Evolutionary conservation across 2,329 filamentous ascomycete genomes (phyloP).

Genomic region (Akanthomyces dipterigenus): DNA sequence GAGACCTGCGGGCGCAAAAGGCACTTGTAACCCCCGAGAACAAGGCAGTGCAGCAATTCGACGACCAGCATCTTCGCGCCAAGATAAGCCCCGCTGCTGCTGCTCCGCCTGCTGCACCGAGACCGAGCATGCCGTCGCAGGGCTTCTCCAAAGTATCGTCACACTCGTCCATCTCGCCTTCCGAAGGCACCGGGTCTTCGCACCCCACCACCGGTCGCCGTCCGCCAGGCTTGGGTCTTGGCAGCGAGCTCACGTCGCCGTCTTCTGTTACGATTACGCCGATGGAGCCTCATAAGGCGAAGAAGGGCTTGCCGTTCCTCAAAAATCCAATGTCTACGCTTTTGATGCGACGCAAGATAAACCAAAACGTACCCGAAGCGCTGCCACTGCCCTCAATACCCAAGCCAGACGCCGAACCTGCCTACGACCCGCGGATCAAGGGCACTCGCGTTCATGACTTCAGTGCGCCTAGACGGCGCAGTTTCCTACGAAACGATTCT

Average conservation of each 20-base stretch:
- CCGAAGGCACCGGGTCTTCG: not conserved
- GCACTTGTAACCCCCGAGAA: conserved; percentile 13
- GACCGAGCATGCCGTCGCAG: not conserved
- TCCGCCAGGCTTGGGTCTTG: not conserved
- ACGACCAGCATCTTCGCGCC: conserved; percentile 10
- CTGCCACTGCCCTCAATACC: conserved; percentile 27
- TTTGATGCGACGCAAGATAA: conserved; percentile 43
- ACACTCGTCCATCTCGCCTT: conserved; percentile 1
- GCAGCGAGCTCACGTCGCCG: not conserved
- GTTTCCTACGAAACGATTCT: not conserved
- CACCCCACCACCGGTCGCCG: conserved; percentile 8
- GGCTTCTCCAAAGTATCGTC: not conserved
- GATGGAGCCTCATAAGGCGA: conserved; percentile 28
- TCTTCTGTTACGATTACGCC: not conserved
- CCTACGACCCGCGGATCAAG: conserved; percentile 50
- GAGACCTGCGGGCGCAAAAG: conserved; percentile 26
- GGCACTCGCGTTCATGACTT: conserved; percentile 54
- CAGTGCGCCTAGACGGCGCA: conserved; percentile 42
- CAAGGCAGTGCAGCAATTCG: conserved; percentile 7
- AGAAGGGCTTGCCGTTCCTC: conserved; percentile 42
- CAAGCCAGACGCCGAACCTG: conserved; percentile 28
- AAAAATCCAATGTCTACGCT: conserved; percentile 47
- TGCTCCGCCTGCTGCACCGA: not conserved
- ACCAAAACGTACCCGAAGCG: conserved; percentile 34
- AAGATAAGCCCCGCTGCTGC: not conserved